Conservation (phyloP, 2,329 filamentous ascomycete species). For the Hypoxylon sp. region DNA sequence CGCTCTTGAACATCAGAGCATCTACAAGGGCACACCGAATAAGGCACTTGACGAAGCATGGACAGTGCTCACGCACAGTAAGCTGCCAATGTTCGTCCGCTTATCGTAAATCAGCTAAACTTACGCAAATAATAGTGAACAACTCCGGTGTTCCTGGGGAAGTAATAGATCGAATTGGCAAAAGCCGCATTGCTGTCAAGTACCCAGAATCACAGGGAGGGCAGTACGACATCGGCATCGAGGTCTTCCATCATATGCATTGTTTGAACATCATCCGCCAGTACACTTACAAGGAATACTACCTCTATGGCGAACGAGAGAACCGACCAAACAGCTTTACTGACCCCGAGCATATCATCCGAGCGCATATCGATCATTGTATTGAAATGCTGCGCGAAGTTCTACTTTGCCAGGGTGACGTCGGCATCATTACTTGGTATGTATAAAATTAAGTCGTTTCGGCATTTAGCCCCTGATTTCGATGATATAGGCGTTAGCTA, state of each 20-base stretch:
- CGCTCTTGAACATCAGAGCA: conserved; percentile 18
- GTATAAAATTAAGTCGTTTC: too few species aligned
- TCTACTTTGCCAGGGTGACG: conserved; percentile 21
- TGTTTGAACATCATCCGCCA: conserved; percentile 29
- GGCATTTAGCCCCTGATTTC: too few species aligned
- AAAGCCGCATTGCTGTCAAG: conserved; percentile 21
- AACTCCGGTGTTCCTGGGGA: conserved; percentile 22
- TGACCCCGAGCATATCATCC: conserved; percentile 10
- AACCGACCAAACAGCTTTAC: conserved; percentile 14
- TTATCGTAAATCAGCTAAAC: background rate
- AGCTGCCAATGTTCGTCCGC: background rate
- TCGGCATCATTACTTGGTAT: conserved; percentile 23
- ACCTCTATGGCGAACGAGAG: conserved; percentile 6
- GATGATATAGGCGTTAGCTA: too few species aligned
- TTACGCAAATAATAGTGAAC: conserved; percentile 9
- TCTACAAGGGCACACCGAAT: conserved; percentile 25
- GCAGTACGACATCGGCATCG: conserved; percentile 20
- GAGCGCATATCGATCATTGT: conserved; percentile 24
- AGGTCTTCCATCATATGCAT: conserved; percentile 31
- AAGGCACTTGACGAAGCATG: conserved; percentile 29
- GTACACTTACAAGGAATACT: conserved; percentile 28
- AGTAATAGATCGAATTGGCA: conserved; percentile 24
- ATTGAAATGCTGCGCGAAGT: conserved; percentile 24
- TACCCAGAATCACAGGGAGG: conserved; percentile 25
- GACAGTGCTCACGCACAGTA: conserved; percentile 23